Evolutionary conservation across 2,329 filamentous ascomycete genomes (phyloP).

Genomic region (Neurospora sp.): DNA sequence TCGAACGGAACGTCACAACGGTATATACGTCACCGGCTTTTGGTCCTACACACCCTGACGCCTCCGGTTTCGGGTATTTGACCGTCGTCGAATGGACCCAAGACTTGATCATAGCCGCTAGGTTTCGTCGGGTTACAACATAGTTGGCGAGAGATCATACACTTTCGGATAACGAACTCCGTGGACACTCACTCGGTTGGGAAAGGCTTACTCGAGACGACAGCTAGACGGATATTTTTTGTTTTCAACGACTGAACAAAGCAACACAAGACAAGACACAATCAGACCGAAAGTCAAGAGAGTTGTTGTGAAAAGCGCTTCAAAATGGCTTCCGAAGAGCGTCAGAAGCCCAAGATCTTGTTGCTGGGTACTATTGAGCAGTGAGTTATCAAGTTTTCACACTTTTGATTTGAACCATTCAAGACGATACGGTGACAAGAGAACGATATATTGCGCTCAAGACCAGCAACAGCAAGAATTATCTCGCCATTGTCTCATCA

Average conservation of each 20-base stretch:
- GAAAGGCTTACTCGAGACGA: not conserved
- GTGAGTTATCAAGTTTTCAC: slow-evolving; percentile 32
- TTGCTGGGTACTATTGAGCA: slow-evolving; percentile 53
- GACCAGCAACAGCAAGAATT: too few relatives aligned
- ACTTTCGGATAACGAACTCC: not conserved
- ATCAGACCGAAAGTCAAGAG: not conserved
- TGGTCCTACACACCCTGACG: not conserved
- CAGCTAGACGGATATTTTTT: not conserved
- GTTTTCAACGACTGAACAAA: not conserved
- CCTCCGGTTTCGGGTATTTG: not conserved
- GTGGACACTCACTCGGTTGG: not conserved
- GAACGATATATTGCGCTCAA: too few relatives aligned
- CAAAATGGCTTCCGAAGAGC: not conserved
- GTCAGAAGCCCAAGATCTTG: slow-evolving; percentile 42
- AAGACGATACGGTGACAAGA: too few relatives aligned
- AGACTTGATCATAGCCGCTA: not conserved
- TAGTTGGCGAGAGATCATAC: not conserved
- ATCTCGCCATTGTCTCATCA: too few relatives aligned
- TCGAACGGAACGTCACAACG: not conserved
- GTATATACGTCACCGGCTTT: not conserved
- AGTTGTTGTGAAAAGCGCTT: not conserved
- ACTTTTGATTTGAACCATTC: not conserved
- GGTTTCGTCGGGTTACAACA: not conserved
- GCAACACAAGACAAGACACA: not conserved
- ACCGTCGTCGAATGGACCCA: not conserved